These are phyloP conservation scores for Excoecaria agallocha DNA, from an alignment of 345 rosid genomes.

Conservation along the genomic window DNA sequence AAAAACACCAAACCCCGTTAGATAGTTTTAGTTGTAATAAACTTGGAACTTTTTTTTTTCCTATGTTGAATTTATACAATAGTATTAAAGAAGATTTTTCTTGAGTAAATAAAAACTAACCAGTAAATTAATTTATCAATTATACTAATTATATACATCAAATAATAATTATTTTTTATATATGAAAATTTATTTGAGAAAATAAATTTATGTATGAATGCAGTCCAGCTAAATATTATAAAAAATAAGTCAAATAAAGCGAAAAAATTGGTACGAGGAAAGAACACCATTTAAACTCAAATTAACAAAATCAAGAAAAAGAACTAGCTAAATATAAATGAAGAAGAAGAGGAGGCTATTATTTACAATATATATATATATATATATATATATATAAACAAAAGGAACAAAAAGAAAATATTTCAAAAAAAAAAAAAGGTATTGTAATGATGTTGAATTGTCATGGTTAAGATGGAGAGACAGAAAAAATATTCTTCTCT, in stretches of 20 bases:
- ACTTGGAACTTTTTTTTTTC: background rate
- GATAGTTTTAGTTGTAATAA: background rate
- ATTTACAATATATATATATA: too few relatives aligned
- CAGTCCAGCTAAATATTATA: too few relatives aligned
- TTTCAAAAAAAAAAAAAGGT: conserved; percentile 7
- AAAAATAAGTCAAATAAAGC: background rate
- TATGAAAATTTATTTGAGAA: too few relatives aligned
- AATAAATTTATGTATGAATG: too few relatives aligned
- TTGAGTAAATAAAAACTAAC: too few relatives aligned
- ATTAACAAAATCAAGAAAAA: background rate
- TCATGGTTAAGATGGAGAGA: conserved; percentile 32
- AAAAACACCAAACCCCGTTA: conserved; percentile 15
- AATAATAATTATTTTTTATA: too few relatives aligned
- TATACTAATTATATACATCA: too few relatives aligned
- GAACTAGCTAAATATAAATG: background rate
- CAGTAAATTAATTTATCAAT: too few relatives aligned
- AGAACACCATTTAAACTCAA: background rate
- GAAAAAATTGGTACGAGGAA: conserved; percentile 13
- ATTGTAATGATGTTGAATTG: conserved; percentile 25
- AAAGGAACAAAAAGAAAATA: background rate
- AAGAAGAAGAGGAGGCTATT: conserved; percentile 5
- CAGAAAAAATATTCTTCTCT: conserved; percentile 31
- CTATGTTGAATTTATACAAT: background rate
- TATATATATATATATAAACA: conserved; percentile 1
- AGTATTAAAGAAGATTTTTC: too few relatives aligned